phyloP scores from a whole-genome alignment of 805 yeast genomes.

The Metschnikowia cerradonensis region DNA sequence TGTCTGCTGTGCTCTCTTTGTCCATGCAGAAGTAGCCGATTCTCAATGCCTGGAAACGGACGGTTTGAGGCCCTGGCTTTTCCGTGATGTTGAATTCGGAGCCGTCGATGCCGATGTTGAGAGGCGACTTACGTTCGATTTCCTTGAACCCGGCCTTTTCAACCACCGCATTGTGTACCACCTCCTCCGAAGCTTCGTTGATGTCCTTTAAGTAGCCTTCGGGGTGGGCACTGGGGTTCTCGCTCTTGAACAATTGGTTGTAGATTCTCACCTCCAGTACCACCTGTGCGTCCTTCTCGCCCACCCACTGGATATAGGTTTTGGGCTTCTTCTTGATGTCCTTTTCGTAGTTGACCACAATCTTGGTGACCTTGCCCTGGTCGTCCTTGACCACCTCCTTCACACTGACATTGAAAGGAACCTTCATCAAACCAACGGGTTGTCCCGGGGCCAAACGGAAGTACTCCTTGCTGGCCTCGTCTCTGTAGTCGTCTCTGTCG shows the following conservation, averaged over 20 bases:
- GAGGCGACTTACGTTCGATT: slow-evolving; percentile 67
- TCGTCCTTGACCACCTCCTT: slow-evolving; percentile 61
- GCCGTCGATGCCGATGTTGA: slow-evolving; percentile 57
- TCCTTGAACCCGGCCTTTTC: slow-evolving; percentile 70
- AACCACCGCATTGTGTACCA: slow-evolving; percentile 60
- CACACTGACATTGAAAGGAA: slow-evolving; percentile 77
- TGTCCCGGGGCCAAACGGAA: slow-evolving; percentile 93
- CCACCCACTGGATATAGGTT: slow-evolving; percentile 96
- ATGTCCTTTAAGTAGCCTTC: slow-evolving; percentile 85
- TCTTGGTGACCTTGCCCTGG: slow-evolving; percentile 59
- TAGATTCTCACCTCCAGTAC: slow-evolving; percentile 80
- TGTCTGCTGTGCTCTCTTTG: slow-evolving; percentile 56
- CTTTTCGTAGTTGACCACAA: slow-evolving; percentile 77
- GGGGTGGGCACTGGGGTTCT: slow-evolving; percentile 85
- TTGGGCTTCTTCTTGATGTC: slow-evolving; percentile 70
- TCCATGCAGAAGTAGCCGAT: slow-evolving; percentile 95
- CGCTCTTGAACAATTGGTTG: slow-evolving; percentile 82
- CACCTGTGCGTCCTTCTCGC: slow-evolving; percentile 55
- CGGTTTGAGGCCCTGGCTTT: slow-evolving; percentile 27
- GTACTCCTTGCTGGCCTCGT: slow-evolving; percentile 60
- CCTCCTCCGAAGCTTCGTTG: slow-evolving; percentile 72
- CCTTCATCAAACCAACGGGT: slow-evolving; percentile 90
- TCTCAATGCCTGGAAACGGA: slow-evolving; percentile 95
- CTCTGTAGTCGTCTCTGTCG: slow-evolving; percentile 82
- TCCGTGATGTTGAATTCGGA: slow-evolving; percentile 73